Base-by-base conservation (phyloP, 2,329 filamentous ascomycete genomes). In the Tolypocladium sp. region DNA sequence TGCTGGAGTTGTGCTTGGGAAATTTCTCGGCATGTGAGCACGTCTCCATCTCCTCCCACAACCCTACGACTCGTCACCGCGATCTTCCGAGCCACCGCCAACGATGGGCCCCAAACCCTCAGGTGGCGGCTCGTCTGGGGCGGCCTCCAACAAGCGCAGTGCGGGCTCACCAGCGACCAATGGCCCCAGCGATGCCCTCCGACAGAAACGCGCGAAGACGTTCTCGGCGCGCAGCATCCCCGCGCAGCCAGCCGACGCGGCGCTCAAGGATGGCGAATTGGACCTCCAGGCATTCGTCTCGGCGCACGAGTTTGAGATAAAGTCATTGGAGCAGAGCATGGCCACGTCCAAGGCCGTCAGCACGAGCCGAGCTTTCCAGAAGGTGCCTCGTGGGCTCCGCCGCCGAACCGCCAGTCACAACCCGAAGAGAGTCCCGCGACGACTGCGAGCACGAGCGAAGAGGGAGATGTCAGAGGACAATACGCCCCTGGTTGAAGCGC, bases 391-490 rank as follows among this genome's bases (percentile, higher is more conserved):
- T 65, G 86, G 88, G 56, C 77, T 99, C 82, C 82, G 94, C 64
- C 82, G 94, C 63, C 82, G 94, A 66, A 96, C 93, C 0, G 94
- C 93, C 25, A 96, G 92, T 71, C 94, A 99, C 75, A 97, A 99
- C 81, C 89, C 90, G 41, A 96, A 93, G 75, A 84, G 89, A 62
- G 88, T 99, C 20, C 94, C 94, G 2, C 88, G 87, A 69, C 79
- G 91, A 62, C 75, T 97, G 68, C 83, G 89, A 59, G 76, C 76
- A 44, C 82, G 89, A 64, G 92, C 91, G 1, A 82, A 78, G 66
- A 77, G 74, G 62, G 83, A 95, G 80, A 95, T 96, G 86, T 78
- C 79, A 20, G 90, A 95, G 59, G 93, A 97, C 69, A 97, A 97
- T 63, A 96, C 93, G 0, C 92, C 94, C 0, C 89, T 85, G 0